These are phyloP conservation scores for Cryphonectria nitschkei DNA, from an alignment of 2,329 filamentous ascomycete genomes.

Conservation along the genomic window DNA sequence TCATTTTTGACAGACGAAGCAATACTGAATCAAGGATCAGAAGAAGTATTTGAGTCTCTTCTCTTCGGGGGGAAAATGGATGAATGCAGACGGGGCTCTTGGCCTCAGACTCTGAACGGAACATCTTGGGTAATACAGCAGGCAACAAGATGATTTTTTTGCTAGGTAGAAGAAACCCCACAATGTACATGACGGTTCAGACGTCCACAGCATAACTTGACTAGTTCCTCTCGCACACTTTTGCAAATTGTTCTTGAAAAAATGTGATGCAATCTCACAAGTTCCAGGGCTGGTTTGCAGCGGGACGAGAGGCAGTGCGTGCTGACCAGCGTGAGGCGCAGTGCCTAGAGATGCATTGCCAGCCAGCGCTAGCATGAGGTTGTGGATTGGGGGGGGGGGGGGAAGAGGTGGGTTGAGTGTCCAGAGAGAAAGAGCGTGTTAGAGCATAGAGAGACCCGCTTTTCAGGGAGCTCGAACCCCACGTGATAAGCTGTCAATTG, in stretches of 20 bases:
- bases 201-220: background rate
- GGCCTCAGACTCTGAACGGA: background rate
- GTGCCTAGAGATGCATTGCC: conserved; percentile 2
- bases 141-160: background rate
- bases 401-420: background rate
- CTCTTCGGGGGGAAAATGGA: background rate
- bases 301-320: conserved; percentile 2
- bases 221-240: background rate
- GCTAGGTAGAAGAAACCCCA: conserved; percentile 23
- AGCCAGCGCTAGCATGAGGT: background rate
- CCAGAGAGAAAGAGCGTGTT: background rate
- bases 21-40: conserved; percentile 3
- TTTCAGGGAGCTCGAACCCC: conserved; percentile 26
- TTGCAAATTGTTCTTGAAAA: background rate
- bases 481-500: conserved; percentile 20
- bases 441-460: conserved; percentile 12
- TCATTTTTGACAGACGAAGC: background rate
- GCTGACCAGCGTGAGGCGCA: conserved; percentile 7
- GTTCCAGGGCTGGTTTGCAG: background rate
- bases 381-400: background rate
- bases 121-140: conserved; percentile 25
- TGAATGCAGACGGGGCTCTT: background rate
- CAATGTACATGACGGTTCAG: conserved; percentile 21
- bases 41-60: background rate
- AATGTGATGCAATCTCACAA: conserved; percentile 4